Evolutionary conservation across 176 grass and related monocot genomes (phyloP).

Genomic region (Carex pumila): DNA sequence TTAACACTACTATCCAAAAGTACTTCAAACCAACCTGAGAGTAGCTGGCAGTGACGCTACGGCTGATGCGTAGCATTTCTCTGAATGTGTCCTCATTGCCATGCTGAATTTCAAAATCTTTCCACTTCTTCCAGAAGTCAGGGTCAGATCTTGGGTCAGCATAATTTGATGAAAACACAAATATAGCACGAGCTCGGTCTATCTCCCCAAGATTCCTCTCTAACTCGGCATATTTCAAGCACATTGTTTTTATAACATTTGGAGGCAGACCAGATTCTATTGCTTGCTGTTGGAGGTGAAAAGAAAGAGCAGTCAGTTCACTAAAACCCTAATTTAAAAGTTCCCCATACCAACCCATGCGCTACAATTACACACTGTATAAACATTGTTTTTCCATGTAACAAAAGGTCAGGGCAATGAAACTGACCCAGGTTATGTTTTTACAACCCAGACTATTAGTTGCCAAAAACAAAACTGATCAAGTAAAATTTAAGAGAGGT

Average conservation of each 20-base stretch:
- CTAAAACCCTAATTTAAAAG: background rate
- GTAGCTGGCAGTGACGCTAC: conserved; percentile 68
- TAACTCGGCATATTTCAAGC: conserved; percentile 52
- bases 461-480: background rate
- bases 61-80: conserved; percentile 88
- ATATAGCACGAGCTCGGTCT: conserved; percentile 78
- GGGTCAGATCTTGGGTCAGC: conserved; percentile 73
- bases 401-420: background rate
- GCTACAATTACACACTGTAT: background rate
- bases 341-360: background rate
- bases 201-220: conserved; percentile 92
- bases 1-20: background rate
- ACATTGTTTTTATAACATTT: conserved; percentile 40
- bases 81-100: conserved; percentile 94
- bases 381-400: background rate
- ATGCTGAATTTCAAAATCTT: conserved; percentile 95
- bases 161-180: conserved; percentile 69
- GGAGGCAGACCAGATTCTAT: conserved; percentile 40
- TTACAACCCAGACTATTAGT: background rate
- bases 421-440: background rate
- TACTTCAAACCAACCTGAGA: conserved; percentile 44
- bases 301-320: background rate
- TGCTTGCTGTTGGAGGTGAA: conserved; percentile 21
- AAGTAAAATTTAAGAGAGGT: background rate
- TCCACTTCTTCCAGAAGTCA: conserved; percentile 96